phyloP scores from a whole-genome alignment of 2,329 filamentous ascomycete genomes.

The Orbilia ellipsospora region DNA sequence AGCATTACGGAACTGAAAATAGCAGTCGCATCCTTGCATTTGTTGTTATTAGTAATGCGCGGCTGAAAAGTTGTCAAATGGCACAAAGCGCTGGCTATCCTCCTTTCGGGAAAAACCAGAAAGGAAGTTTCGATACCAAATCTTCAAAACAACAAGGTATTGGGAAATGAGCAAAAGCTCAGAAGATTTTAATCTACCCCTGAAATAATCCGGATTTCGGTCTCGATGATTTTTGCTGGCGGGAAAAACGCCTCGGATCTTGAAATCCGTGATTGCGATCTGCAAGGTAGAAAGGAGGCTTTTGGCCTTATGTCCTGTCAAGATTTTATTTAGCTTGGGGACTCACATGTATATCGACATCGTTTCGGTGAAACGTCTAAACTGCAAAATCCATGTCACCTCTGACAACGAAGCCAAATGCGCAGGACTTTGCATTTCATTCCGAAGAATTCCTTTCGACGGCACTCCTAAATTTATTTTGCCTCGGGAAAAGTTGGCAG shows the following conservation, averaged over 20 bases:
- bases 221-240: not conserved
- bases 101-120: constrained; percentile 9
- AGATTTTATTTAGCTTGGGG: not conserved
- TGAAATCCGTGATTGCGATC: constrained; percentile 38
- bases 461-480: not conserved
- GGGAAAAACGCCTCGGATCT: constrained; percentile 31
- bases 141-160: constrained; percentile 21
- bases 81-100: constrained; percentile 12
- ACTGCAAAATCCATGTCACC: constrained; percentile 8
- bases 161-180: constrained; percentile 38
- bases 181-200: constrained; percentile 31
- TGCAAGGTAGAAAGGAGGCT: constrained; percentile 36
- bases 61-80: constrained; percentile 27
- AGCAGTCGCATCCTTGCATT: constrained; percentile 16
- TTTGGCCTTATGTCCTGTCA: constrained; percentile 32
- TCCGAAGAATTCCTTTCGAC: not conserved
- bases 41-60: constrained; percentile 32
- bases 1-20: constrained; percentile 37
- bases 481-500: constrained; percentile 2
- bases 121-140: constrained; percentile 14
- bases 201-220: constrained; percentile 51
- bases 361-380: constrained; percentile 23
- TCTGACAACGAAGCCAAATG: constrained; percentile 11
- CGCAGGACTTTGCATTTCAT: constrained; percentile 25
- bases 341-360: constrained; percentile 1